A percentile compares a stretch with the other conserved stretches of the same genome.
phyloP scores from a whole-genome alignment of 257 asterid genomes.

The Lycium barbarum region DNA sequence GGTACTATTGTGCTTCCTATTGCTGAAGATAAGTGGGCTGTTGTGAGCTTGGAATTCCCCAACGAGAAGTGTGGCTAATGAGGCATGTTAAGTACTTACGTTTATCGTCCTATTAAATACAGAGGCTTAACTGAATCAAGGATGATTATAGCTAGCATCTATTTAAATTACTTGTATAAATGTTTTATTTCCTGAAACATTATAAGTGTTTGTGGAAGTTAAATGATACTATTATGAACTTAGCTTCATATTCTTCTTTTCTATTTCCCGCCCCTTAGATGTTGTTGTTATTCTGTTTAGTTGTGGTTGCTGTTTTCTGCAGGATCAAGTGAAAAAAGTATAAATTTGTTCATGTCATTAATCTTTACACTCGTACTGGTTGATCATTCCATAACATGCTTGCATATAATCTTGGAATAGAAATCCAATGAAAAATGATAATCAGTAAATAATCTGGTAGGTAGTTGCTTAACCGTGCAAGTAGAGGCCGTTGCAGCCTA shows the following conservation, averaged over 20 bases:
- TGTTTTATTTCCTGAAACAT: background rate
- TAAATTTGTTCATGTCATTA: background rate
- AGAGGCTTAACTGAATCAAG: constrained; percentile 10
- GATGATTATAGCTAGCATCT: background rate
- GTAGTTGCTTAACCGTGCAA: background rate
- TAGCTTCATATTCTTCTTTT: background rate
- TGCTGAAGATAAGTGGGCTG: constrained; percentile 49
- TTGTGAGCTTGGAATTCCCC: constrained; percentile 51
- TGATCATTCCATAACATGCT: background rate
- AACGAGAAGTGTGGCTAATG: constrained; percentile 29
- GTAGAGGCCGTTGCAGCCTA: background rate
- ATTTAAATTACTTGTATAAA: background rate
- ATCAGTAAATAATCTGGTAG: background rate
- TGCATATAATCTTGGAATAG: background rate
- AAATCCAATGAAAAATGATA: background rate
- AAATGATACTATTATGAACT: background rate
- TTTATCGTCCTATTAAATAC: background rate
- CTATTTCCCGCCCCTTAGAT: too few species aligned
- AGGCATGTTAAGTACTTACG: background rate
- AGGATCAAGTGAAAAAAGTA: constrained; percentile 3
- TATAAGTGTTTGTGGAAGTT: background rate
- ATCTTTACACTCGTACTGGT: background rate
- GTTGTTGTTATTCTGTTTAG: background rate
- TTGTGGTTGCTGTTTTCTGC: background rate
- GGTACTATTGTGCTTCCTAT: constrained; percentile 55